A percentile compares a stretch with the other conserved stretches of the same genome.
Conservation (phyloP, 2,329 filamentous ascomycete genomes). For the Delphinella strobiligena region DNA sequence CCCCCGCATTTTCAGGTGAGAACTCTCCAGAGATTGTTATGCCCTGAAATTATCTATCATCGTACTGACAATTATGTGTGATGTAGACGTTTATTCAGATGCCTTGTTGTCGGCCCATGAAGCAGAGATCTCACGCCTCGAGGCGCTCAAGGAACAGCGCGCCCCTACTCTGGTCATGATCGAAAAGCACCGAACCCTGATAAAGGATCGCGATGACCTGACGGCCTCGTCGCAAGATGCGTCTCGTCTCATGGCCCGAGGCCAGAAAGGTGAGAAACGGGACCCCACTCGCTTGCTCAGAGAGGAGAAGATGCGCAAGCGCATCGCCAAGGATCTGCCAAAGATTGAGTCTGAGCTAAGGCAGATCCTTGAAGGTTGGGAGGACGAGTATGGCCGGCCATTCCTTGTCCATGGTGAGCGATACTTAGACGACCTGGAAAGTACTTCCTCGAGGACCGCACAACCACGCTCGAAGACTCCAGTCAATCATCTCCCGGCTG, state of each 20-base stretch:
- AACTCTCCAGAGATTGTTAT: neutral
- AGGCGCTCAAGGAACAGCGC: constrained; percentile 74
- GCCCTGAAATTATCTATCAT: no score
- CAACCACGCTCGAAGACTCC: constrained; percentile 62
- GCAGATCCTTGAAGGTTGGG: constrained; percentile 73
- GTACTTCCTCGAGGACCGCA: constrained; percentile 34
- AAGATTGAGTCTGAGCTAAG: constrained; percentile 78
- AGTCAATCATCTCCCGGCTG: constrained; percentile 8
- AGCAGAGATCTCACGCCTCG: constrained; percentile 72
- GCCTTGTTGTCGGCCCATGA: constrained; percentile 91
- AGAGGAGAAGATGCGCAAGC: constrained; percentile 97
- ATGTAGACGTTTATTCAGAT: constrained; percentile 78
- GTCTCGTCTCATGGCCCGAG: constrained; percentile 80
- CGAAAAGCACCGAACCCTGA: constrained; percentile 68
- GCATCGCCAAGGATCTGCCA: constrained; percentile 88
- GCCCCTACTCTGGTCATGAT: constrained; percentile 72
- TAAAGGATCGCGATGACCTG: constrained; percentile 78
- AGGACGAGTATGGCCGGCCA: constrained; percentile 84
- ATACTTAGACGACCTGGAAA: constrained; percentile 76
- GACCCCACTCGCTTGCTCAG: constrained; percentile 87
- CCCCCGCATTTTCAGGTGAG: constrained; percentile 69
- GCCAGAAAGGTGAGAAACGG: constrained; percentile 84
- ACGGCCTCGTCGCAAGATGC: constrained; percentile 89
- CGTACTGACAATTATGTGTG: neutral
- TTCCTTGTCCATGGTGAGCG: constrained; percentile 88